phyloP scores from a whole-genome alignment of 345 rosid genomes.

The Atalantia buxifolia region DNA sequence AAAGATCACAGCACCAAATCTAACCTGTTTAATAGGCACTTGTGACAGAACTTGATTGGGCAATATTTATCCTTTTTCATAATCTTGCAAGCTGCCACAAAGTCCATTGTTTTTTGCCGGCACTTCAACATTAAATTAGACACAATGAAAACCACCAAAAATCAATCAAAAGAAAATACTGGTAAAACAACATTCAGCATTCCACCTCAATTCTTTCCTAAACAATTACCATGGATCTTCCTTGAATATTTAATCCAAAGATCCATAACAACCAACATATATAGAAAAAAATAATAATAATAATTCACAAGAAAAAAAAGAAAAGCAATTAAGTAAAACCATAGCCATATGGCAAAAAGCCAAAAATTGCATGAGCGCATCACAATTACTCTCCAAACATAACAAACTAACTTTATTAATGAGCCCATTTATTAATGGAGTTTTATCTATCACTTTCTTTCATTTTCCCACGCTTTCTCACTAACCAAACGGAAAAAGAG shows the following conservation, averaged over 20 bases:
- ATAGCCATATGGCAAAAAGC: not conserved
- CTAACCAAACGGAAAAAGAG: not conserved
- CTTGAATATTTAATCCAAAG: not conserved
- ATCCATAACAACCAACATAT: too few relatives aligned
- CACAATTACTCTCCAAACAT: not conserved
- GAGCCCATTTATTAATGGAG: not conserved
- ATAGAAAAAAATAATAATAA: not conserved
- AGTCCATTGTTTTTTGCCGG: constrained; percentile 66
- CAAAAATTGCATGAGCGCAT: not conserved
- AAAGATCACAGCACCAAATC: constrained; percentile 4
- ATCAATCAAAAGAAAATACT: not conserved
- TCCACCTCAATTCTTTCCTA: not conserved
- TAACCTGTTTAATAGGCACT: constrained; percentile 73
- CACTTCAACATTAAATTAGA: constrained; percentile 46
- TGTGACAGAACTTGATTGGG: constrained; percentile 51
- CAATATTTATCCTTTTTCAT: constrained; percentile 40
- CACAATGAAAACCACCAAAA: not conserved
- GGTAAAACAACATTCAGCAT: not conserved
- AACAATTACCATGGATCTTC: not conserved
- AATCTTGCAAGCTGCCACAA: constrained; percentile 50
- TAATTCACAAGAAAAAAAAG: not conserved
- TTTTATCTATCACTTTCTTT: not conserved
- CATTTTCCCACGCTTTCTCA: not conserved
- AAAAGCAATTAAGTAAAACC: not conserved
- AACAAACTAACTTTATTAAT: not conserved